Evolutionary conservation across 2,329 filamentous ascomycete species (phyloP), one percentile per base, ranked within the genome.

Genomic region (Stromatinia cepivora): DNA sequence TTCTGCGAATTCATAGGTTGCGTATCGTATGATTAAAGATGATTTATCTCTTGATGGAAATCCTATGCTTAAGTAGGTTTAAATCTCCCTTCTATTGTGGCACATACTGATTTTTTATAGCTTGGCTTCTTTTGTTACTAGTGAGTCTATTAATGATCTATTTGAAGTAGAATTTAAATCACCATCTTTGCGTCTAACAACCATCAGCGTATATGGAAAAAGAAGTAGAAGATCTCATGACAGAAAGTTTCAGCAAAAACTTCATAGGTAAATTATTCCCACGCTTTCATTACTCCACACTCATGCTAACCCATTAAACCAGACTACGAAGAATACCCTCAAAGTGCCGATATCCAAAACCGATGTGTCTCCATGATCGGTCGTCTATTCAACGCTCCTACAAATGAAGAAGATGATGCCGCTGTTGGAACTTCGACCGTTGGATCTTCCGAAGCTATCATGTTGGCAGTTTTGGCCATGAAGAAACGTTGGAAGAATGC

Each of bases 21-120:
- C 94, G n/a, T 97, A 97, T 80, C 90, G 93, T 62, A 91, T 97
- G 92, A 97, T 97, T 84, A 94, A 93, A 84, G 94, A 97, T 79
- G 92, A 97, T 78, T 84, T 97, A 73, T 95, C 92, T 73, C 84
- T 97, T 66, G 94, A 98, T 79, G 93, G 93, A 69, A 96, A 94
- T 75, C 93, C 93, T 11, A 94, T 93, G 85, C 86, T 97, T 72
- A 92, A 90, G 89, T 92, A 81, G 75, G 84, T 78, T 61, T 42
- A 13, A 42, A 42, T 42, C 15, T 42, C 15, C 13, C 4, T 42
- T 6, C 4, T 42, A 15, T 42, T 17, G 13, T 42, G 39, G 39
- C 39, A 42, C 13, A 17, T 42, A 7, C 39, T 42, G 15, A 42
- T 42, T 42, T 42, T 13, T 50, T 74, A 76, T 73, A 95, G 92